Evolutionary conservation across 1,139 yeast genomes (phyloP).

Genomic region (Zygosaccharomyces pseudobailii): DNA sequence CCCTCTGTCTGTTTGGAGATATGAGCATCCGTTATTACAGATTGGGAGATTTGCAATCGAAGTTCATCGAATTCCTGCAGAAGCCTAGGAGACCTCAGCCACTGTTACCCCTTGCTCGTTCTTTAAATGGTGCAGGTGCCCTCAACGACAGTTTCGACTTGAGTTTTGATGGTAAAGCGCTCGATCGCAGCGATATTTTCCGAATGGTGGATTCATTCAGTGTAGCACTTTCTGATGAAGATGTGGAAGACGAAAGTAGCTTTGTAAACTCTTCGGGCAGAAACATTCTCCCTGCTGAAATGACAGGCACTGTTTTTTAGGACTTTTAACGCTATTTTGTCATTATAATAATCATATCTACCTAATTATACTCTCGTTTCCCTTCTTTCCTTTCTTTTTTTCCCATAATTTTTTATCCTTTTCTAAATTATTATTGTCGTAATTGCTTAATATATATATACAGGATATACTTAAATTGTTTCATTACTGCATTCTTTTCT

Average conservation of each 20-base stretch:
- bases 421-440: background rate
- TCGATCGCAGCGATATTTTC: conserved; percentile 39
- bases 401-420: background rate
- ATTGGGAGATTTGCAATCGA: conserved; percentile 4
- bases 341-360: background rate
- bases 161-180: conserved; percentile 42
- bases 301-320: conserved; percentile 11
- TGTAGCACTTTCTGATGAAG: conserved; percentile 30
- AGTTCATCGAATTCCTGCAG: conserved; percentile 2
- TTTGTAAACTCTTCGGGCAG: background rate
- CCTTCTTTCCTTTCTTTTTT: background rate
- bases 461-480: background rate
- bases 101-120: conserved; percentile 4
- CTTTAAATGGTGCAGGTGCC: conserved; percentile 5
- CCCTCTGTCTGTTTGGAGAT: conserved; percentile 6
- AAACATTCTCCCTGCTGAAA: conserved; percentile 16
- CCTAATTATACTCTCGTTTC: background rate
- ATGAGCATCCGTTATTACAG: conserved; percentile 1
- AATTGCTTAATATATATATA: background rate
- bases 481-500: conserved; percentile 29
- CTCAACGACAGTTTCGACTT: conserved; percentile 34
- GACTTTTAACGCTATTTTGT: background rate
- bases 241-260: conserved; percentile 11
- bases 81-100: conserved; percentile 3
- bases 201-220: conserved; percentile 38